Evolutionary conservation across 2,329 filamentous ascomycete genomes (phyloP), one percentile per base, ranked within the genome.

Genomic region (Exophiala bonariae): DNA sequence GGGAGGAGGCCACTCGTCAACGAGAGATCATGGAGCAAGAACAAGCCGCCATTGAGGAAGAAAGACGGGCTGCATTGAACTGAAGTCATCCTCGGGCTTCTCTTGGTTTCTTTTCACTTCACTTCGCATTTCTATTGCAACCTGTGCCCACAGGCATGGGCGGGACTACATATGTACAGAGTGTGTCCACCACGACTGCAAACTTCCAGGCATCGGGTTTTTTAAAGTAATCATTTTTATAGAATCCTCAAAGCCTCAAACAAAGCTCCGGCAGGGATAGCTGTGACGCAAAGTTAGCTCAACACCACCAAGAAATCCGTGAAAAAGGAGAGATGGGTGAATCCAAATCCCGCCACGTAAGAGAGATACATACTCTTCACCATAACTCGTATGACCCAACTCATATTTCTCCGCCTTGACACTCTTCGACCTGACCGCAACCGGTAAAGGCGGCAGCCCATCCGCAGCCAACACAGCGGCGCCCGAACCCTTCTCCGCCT

Each of bases 401-500:
- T 85, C 81, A 67, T 90, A 83, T 64, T 85, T 81, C 63, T 83
- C 77, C 73, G 82, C 81, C 52, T 77, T 77, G 36, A 67, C 72
- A 37, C 68, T 68, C 57, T 69, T 68, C 49, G 77, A 60, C 58
- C 74, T 81, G 68, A 83, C 71, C n/a, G 87, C 85, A 61, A 83
- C 83, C 13, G 92, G 93, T 62, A 87, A 72, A n/a, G 93, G 93
- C 47, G 93, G 93, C 69, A 99, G 69, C 1, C 92, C 91, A 61
- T 86, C 77, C 35, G 86, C 78, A 41, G 87, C 83, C 47, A 91
- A 81, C 56, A 75, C 74, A 60, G 76, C 70, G 30, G 66, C 71
- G 33, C 74, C 71, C 31, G 66, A 71, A 58, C 71, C 76, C 59
- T 71, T 73, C 60, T 82, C 79, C 67, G 82, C 82, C 73, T 87